Conservation (phyloP, 140 eudicot genomes). For the Oenanthe javanica region DNA sequence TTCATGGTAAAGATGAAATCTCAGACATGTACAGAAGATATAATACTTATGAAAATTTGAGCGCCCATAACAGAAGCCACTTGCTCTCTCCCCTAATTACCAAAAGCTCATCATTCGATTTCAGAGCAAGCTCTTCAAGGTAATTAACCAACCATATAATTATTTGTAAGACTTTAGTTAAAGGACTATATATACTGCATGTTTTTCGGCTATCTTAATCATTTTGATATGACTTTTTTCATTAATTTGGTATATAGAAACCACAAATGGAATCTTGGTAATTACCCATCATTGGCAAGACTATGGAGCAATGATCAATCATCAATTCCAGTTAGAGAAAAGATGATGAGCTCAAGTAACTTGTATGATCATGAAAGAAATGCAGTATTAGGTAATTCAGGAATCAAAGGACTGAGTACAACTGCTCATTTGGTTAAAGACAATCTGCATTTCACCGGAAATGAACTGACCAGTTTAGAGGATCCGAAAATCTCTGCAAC, state of each 20-base stretch:
- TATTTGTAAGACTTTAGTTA: no score
- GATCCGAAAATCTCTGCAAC: conserved; percentile 13
- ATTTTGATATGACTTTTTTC: not conserved
- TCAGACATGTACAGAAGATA: conserved; percentile 12
- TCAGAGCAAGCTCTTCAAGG: conserved; percentile 11
- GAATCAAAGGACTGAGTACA: conserved; percentile 22
- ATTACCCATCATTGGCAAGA: conserved; percentile 2
- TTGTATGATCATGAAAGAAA: conserved; percentile 1
- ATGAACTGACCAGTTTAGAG: conserved; percentile 23
- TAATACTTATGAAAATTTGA: conserved; percentile 5
- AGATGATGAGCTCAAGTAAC: not conserved
- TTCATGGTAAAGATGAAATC: conserved; percentile 8
- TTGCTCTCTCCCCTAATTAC: conserved; percentile 7
- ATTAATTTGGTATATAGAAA: not conserved
- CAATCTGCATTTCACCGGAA: conserved; percentile 43
- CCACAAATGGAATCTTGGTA: conserved; percentile 2
- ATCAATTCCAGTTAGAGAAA: not conserved
- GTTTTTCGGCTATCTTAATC: not conserved
- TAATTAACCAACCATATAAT: not conserved
- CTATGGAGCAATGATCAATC: conserved; percentile 10
- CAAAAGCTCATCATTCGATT: conserved; percentile 9
- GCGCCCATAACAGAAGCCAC: not conserved
- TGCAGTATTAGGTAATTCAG: not conserved
- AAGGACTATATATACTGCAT: not conserved
- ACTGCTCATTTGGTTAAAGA: conserved; percentile 44